These are phyloP conservation scores for Cryptosporidium ubiquitum DNA, from an alignment of 169 alveolate genomes.

Conservation along the genomic window DNA sequence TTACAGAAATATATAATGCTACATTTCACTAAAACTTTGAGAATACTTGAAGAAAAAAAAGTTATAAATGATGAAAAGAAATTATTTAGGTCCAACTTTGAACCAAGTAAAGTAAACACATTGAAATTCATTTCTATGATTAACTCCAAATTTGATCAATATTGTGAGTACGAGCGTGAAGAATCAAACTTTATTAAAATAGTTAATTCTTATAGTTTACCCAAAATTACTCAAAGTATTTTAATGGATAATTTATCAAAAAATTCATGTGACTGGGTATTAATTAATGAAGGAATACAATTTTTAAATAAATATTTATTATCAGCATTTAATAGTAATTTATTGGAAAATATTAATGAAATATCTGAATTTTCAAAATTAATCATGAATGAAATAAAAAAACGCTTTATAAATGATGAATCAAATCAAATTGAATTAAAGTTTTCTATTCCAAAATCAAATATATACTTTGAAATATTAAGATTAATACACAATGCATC, in stretches of 20 bases:
- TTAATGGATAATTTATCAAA: slow-evolving; percentile 3
- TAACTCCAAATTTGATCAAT: background rate
- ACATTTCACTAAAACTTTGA: background rate
- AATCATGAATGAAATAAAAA: background rate
- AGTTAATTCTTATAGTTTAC: background rate
- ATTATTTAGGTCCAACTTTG: background rate
- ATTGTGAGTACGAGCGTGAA: background rate
- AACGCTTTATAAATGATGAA: background rate
- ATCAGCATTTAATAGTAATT: background rate
- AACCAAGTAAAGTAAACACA: background rate
- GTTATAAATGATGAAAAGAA: background rate
- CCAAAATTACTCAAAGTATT: background rate
- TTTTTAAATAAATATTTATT: slow-evolving; percentile 41
- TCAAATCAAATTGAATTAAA: background rate
- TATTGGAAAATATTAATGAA: background rate
- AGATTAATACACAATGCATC: slow-evolving; percentile 37
- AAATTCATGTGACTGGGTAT: slow-evolving; percentile 5
- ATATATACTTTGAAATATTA: slow-evolving; percentile 41
- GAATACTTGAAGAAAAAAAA: background rate
- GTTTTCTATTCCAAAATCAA: slow-evolving; percentile 24
- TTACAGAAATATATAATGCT: background rate
- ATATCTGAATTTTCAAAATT: slow-evolving; percentile 10
- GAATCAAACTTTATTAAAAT: background rate
- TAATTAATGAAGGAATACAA: slow-evolving; percentile 16
- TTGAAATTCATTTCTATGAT: background rate